Percentiles rank a stretch among this genome's conserved stretches.
Conservation (phyloP, 2,329 filamentous ascomycete genomes). For the Trichophyton mentagrophytes region DNA sequence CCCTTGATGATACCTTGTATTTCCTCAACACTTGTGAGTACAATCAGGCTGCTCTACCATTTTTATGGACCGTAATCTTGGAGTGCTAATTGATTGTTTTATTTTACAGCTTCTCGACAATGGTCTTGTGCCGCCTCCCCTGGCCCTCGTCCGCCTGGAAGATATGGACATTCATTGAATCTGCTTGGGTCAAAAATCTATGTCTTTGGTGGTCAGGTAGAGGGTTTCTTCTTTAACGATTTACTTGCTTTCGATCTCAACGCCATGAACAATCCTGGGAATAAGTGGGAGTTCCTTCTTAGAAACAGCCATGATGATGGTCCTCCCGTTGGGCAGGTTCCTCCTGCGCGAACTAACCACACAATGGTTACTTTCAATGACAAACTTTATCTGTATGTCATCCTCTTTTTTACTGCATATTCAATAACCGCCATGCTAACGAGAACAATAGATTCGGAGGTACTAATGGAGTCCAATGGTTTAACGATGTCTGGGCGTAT, state of each 20-base stretch:
- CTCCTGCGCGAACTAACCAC: slow-evolving; percentile 88
- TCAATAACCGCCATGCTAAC: slow-evolving; percentile 10
- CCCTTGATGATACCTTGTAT: slow-evolving; percentile 89
- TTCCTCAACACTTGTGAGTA: slow-evolving; percentile 89
- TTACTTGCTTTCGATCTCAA: slow-evolving; percentile 91
- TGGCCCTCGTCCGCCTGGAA: slow-evolving; percentile 70
- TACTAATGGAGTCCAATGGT: slow-evolving; percentile 92
- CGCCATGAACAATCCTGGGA: slow-evolving; percentile 76
- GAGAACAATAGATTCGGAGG: slow-evolving; percentile 66
- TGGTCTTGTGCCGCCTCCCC: slow-evolving; percentile 91
- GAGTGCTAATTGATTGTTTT: slow-evolving; percentile 20
- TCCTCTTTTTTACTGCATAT: neutral
- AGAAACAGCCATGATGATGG: slow-evolving; percentile 51
- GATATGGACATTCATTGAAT: slow-evolving; percentile 92
- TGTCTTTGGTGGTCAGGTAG: slow-evolving; percentile 93
- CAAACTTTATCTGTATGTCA: slow-evolving; percentile 72
- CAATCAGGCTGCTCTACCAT: neutral
- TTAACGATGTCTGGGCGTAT: slow-evolving; percentile 98
- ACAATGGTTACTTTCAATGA: slow-evolving; percentile 84
- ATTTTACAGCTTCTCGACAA: slow-evolving; percentile 71
- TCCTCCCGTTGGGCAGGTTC: slow-evolving; percentile 52
- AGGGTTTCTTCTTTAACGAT: slow-evolving; percentile 97
- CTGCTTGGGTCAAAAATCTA: slow-evolving; percentile 95
- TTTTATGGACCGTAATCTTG: neutral
- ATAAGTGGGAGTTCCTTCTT: slow-evolving; percentile 89